A percentile compares a stretch with the other conserved stretches of the same genome.
phyloP scores from a whole-genome alignment of 2,329 filamentous ascomycete species.

The Trichophyton rubrum region DNA sequence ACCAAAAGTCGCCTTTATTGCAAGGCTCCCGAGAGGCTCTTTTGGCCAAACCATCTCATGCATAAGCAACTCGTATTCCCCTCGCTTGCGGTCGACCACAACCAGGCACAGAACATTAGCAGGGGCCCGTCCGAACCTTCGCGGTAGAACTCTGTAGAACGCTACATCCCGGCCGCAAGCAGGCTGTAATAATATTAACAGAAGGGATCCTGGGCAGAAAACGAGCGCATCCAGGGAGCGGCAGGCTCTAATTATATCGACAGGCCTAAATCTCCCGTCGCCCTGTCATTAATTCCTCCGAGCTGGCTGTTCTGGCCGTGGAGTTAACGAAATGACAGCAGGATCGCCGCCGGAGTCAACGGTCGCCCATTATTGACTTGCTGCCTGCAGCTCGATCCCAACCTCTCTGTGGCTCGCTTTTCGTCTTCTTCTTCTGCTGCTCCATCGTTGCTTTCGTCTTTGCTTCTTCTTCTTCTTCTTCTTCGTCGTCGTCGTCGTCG shows the following conservation, averaged over 20 bases:
- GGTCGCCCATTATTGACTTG: not conserved
- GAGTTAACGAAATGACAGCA: not conserved
- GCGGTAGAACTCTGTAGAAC: no score
- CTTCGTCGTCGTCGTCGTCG: not conserved
- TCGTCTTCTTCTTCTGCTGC: not conserved
- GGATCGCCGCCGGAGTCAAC: not conserved
- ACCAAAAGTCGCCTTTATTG: no score
- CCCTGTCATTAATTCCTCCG: not conserved
- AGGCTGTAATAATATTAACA: not conserved
- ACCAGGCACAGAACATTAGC: no score
- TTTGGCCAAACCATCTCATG: no score
- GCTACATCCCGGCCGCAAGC: not conserved
- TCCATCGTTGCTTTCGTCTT: not conserved
- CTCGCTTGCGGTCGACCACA: no score
- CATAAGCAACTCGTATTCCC: no score
- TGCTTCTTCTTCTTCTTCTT: not conserved
- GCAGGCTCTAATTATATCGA: not conserved
- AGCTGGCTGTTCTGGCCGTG: not conserved
- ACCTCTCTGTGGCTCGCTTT: not conserved
- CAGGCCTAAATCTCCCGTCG: not conserved
- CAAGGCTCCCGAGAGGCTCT: no score
- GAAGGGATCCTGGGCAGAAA: not conserved
- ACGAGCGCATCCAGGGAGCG: not conserved
- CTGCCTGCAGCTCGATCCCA: not conserved
- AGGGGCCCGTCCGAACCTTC: no score